phyloP scores from a whole-genome alignment of 768 basidiomycete genomes.

The Russula vinacea region DNA sequence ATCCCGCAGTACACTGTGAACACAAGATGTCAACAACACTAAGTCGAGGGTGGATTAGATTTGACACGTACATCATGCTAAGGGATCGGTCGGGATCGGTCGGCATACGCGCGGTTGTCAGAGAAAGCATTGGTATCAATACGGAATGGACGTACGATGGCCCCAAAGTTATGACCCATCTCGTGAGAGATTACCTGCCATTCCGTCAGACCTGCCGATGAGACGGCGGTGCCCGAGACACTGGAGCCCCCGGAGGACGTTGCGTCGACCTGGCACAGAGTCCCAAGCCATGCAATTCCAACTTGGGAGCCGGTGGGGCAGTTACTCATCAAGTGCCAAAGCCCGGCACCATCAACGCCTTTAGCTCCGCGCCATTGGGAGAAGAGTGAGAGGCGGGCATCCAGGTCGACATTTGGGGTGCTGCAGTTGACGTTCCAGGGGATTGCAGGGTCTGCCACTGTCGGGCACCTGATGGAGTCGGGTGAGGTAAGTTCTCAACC shows the following conservation, averaged over 20 bases:
- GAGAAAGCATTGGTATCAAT: constrained; percentile 24
- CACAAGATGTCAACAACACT: constrained; percentile 17
- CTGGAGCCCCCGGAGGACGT: constrained; percentile 46
- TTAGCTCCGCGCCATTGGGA: constrained; percentile 77
- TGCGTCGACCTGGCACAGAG: constrained; percentile 59
- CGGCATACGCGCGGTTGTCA: constrained; percentile 25
- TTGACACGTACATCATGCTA: constrained; percentile 54
- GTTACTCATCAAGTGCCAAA: constrained; percentile 88
- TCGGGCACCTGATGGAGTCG: constrained; percentile 53
- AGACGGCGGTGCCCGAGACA: constrained; percentile 80
- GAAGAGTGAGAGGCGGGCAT: constrained; percentile 72
- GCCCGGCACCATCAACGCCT: constrained; percentile 68
- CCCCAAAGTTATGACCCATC: constrained; percentile 86
- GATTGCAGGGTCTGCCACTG: constrained; percentile 44
- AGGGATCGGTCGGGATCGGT: constrained; percentile 5
- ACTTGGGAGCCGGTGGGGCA: constrained; percentile 79
- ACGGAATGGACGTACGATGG: constrained; percentile 56
- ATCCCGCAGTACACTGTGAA: constrained; percentile 60
- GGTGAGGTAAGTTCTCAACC: constrained; percentile 3
- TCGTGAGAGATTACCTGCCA: constrained; percentile 85
- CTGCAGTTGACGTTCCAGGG: constrained; percentile 79
- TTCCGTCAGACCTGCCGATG: constrained; percentile 70
- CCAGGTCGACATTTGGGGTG: constrained; percentile 48
- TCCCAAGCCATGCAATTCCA: constrained; percentile 86
- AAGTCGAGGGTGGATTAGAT: constrained; percentile 2